Percentiles rank a stretch among this genome's conserved stretches.
phyloP scores from a whole-genome alignment of 108 stramenopile genomes.

The Cyclotella kingstonii region DNA sequence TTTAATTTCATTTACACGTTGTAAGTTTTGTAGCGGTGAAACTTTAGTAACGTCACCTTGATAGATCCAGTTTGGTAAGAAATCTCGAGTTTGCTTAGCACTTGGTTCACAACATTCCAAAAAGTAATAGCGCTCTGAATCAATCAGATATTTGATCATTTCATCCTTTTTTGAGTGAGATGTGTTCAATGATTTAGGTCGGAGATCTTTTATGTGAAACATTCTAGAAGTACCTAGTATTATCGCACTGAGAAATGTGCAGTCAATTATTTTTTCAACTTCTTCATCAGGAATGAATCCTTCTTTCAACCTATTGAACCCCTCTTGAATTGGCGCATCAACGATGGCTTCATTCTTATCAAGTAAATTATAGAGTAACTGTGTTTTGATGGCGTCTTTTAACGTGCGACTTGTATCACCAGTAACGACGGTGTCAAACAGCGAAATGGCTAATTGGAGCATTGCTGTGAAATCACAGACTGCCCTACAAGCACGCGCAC shows the following conservation, averaged over 20 bases:
- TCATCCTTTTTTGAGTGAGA: not conserved
- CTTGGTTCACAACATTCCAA: not conserved
- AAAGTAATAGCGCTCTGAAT: conserved; percentile 13
- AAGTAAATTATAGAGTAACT: no score
- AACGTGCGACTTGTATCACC: no score
- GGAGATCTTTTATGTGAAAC: not conserved
- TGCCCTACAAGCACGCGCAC: no score
- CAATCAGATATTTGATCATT: conserved; percentile 6
- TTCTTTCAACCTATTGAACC: not conserved
- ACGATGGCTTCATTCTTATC: no score
- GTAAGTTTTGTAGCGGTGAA: not conserved
- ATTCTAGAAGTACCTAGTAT: conserved; percentile 14
- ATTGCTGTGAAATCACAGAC: no score
- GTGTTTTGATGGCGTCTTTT: no score
- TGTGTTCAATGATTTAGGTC: conserved; percentile 5
- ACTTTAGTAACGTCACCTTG: not conserved
- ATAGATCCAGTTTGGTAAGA: conserved; percentile 6
- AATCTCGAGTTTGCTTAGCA: not conserved
- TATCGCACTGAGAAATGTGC: conserved; percentile 8
- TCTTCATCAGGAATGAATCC: conserved; percentile 9
- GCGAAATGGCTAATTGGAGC: no score
- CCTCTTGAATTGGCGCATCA: not conserved
- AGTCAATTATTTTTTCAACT: conserved; percentile 3
- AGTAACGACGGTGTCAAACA: no score
- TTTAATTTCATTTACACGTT: no score